Conservation (phyloP, 768 basidiomycete genomes). For the Phaeolepiota aurea region DNA sequence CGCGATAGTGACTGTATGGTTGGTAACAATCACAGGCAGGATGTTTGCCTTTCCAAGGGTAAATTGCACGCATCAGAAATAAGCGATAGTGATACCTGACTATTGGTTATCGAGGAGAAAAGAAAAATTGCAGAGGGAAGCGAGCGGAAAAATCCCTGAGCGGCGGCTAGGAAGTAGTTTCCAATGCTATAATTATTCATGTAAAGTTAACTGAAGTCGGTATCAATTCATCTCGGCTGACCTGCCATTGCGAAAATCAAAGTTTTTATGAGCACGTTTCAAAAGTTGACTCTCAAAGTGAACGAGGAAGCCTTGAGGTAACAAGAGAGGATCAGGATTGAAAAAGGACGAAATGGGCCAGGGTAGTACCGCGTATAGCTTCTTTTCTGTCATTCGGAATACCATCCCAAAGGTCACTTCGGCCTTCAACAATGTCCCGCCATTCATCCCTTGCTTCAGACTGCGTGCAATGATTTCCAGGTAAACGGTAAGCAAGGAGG, state of each 20-base stretch:
- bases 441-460: constrained; percentile 81
- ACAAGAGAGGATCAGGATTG: background rate
- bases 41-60: constrained; percentile 51
- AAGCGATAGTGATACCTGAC: constrained; percentile 35
- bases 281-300: constrained; percentile 86
- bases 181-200: constrained; percentile 49
- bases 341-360: constrained; percentile 1
- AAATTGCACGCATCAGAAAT: too few relatives aligned
- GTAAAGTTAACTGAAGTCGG: constrained; percentile 1
- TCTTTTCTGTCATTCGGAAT: constrained; percentile 90
- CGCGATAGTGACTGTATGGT: constrained; percentile 93
- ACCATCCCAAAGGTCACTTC: constrained; percentile 70
- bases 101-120: constrained; percentile 86
- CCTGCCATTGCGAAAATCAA: constrained; percentile 90
- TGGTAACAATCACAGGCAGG: constrained; percentile 86
- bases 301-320: constrained; percentile 71
- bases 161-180: constrained; percentile 87
- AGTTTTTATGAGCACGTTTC: constrained; percentile 87
- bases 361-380: constrained; percentile 67
- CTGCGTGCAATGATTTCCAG: constrained; percentile 50
- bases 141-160: constrained; percentile 85
- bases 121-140: constrained; percentile 91
- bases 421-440: constrained; percentile 88
- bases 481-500: constrained; percentile 75
- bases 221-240: constrained; percentile 15